Percentiles rank a stretch among this genome's conserved stretches.
Conservation (phyloP, 2,329 filamentous ascomycete genomes). For the Epichloe sp. region DNA sequence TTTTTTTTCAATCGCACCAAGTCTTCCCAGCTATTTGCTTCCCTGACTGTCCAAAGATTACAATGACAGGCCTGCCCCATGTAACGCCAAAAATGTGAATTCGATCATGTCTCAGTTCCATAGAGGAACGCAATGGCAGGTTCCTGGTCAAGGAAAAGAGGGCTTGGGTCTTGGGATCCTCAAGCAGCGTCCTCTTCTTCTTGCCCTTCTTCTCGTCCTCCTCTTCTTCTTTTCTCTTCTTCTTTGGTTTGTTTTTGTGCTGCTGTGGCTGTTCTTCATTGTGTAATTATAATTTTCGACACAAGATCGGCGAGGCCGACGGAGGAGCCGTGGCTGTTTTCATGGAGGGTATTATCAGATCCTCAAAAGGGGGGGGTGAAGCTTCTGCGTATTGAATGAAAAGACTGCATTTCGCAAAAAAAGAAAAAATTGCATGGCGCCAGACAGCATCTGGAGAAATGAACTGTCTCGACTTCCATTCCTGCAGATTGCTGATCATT, state of each 20-base stretch:
- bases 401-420: not conserved
- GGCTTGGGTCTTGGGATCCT: not conserved
- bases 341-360: not conserved
- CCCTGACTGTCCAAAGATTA: not conserved
- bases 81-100: not conserved
- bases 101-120: not conserved
- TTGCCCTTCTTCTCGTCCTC: not conserved
- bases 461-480: not conserved
- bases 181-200: not conserved
- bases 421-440: not conserved
- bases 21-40: not conserved
- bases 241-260: not conserved
- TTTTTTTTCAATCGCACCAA: not conserved
- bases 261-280: not conserved
- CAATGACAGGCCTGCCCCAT: not conserved
- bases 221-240: not conserved
- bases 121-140: not conserved
- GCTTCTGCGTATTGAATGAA: not conserved
- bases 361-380: not conserved
- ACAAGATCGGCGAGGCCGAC: not conserved
- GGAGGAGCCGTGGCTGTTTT: not conserved
- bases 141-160: not conserved
- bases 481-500: not conserved
- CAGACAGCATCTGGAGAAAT: not conserved
- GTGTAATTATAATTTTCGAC: not conserved